Conservation (phyloP, 1,139 yeast genomes). For the Scheffersomyces titani region DNA sequence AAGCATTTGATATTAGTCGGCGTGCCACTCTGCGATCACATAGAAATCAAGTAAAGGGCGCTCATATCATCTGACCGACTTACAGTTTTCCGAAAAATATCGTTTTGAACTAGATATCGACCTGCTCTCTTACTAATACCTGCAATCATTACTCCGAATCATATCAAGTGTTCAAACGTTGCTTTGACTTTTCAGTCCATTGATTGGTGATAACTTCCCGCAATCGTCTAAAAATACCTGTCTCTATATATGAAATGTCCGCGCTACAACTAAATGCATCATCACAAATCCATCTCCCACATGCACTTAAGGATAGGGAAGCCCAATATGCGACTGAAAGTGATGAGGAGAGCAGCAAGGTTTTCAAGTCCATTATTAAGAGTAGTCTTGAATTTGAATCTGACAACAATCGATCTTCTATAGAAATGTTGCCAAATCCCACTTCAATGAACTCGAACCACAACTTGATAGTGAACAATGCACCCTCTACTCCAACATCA, state of each 20-base stretch:
- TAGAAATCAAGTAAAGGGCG: background rate
- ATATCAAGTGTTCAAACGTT: background rate
- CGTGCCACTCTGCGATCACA: background rate
- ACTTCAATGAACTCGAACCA: background rate
- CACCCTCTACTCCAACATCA: conserved; percentile 36
- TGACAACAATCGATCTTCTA: background rate
- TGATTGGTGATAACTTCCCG: background rate
- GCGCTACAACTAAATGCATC: background rate
- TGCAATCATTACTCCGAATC: background rate
- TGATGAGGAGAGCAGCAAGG: background rate
- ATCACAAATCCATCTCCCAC: background rate
- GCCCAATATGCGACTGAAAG: background rate
- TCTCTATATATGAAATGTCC: background rate
- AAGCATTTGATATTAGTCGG: background rate
- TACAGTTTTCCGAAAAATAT: background rate
- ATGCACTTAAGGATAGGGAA: background rate
- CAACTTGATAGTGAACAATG: conserved; percentile 1
- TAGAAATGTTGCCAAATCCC: background rate
- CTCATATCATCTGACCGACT: background rate
- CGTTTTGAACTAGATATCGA: background rate
- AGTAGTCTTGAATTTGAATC: background rate
- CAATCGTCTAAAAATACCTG: background rate
- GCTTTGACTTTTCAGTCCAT: too few species aligned
- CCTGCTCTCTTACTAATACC: background rate
- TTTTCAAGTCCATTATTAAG: background rate